phyloP scores from a whole-genome alignment of 495 filamentous ascomycete genomes.

The Melanomma pulvis-pyrius region DNA sequence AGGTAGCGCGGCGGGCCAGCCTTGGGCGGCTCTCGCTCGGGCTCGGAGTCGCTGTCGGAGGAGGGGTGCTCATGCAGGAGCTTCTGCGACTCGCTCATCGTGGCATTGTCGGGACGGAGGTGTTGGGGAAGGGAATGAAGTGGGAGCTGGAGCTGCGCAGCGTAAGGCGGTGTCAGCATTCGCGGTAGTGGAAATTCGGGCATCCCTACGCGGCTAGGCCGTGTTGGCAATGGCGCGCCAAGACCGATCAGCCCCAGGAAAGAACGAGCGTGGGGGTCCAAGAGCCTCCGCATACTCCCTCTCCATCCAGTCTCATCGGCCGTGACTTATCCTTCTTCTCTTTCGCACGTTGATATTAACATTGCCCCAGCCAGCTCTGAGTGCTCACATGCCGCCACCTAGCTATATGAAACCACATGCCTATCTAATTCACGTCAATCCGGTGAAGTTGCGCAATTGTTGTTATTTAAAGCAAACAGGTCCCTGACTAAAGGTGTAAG shows the following conservation, averaged over 20 bases:
- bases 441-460: too few species aligned
- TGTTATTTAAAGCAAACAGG: too few species aligned
- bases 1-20: background rate
- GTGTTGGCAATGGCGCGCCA: background rate
- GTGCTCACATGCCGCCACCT: too few species aligned
- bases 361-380: too few species aligned
- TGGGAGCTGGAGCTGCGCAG: background rate
- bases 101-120: slow-evolving; percentile 29
- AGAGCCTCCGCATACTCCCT: background rate
- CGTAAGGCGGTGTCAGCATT: background rate
- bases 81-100: slow-evolving; percentile 34
- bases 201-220: background rate
- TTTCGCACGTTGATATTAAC: too few species aligned
- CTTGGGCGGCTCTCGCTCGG: slow-evolving; percentile 13
- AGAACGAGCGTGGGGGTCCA: background rate
- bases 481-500: too few species aligned
- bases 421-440: too few species aligned
- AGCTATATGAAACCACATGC: too few species aligned
- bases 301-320: too few species aligned
- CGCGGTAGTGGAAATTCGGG: background rate
- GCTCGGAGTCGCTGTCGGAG: slow-evolving; percentile 27
- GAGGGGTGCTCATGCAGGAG: slow-evolving; percentile 29
- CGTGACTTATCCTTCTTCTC: too few species aligned
- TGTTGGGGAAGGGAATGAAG: background rate
- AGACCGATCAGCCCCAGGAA: background rate